Conservation (phyloP, 306 rosid genomes). For the Erythrophleum fordii region DNA sequence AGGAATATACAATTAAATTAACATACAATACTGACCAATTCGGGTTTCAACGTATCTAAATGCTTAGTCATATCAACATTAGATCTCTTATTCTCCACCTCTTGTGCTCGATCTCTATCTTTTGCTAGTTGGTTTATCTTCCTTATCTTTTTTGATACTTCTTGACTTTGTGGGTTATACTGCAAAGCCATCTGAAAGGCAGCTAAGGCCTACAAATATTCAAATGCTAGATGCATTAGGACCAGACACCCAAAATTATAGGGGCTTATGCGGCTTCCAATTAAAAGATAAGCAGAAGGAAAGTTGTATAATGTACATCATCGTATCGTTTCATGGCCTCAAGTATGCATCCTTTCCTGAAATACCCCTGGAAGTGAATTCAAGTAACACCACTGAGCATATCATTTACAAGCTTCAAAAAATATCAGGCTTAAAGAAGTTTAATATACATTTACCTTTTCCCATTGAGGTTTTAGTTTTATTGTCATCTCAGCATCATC, state of each 20-base stretch:
- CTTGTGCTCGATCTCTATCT: constrained; percentile 80
- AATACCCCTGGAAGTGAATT: constrained; percentile 78
- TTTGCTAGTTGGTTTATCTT: constrained; percentile 66
- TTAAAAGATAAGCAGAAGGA: constrained; percentile 33
- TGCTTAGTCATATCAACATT: constrained; percentile 85
- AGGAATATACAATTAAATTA: neutral
- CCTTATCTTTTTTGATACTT: constrained; percentile 90
- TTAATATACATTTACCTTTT: constrained; percentile 61
- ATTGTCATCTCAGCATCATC: constrained; percentile 95
- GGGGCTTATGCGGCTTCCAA: constrained; percentile 4
- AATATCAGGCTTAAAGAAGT: constrained; percentile 7
- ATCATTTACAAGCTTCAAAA: constrained; percentile 29
- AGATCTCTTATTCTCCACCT: constrained; percentile 83
- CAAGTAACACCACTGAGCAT: constrained; percentile 32
- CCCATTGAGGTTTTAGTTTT: constrained; percentile 90
- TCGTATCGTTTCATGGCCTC: constrained; percentile 95
- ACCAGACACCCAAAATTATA: constrained; percentile 29
- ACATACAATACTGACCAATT: constrained; percentile 66
- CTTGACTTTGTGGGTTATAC: constrained; percentile 85
- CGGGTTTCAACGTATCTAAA: constrained; percentile 74
- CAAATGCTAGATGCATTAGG: constrained; percentile 37
- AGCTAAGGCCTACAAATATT: constrained; percentile 71
- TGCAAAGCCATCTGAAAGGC: constrained; percentile 80
- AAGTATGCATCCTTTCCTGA: constrained; percentile 95
- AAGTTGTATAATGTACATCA: constrained; percentile 55